Evolutionary conservation across 495 filamentous ascomycete genomes (phyloP).

Genomic region (Aspergillus indologenus): DNA sequence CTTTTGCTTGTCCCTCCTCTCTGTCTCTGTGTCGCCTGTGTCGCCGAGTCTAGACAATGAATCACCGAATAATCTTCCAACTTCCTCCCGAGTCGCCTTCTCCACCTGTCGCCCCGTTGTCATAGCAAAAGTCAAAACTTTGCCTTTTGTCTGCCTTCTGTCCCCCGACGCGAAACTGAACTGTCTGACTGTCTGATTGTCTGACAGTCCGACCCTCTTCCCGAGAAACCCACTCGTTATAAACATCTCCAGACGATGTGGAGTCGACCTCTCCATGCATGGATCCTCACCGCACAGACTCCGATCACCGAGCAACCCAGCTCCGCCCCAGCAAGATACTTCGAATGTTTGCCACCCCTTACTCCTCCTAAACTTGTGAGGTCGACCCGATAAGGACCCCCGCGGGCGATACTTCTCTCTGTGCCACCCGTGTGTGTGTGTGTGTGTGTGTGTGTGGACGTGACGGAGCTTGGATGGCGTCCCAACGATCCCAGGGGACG

Average conservation of each 20-base stretch:
- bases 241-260: constrained; percentile 13
- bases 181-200: too few relatives aligned
- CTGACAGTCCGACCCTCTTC: background rate
- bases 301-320: constrained; percentile 13
- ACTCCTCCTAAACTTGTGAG: constrained; percentile 16
- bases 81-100: background rate
- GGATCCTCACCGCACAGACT: constrained; percentile 16
- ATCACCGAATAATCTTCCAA: background rate
- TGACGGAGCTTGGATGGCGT: constrained; percentile 33
- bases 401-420: background rate
- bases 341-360: constrained; percentile 19
- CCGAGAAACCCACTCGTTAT: background rate
- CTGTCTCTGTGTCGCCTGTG: too few relatives aligned
- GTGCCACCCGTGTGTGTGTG: background rate
- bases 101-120: background rate
- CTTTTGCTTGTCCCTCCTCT: background rate
- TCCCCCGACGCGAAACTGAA: background rate
- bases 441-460: constrained; percentile 5
- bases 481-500: constrained; percentile 35
- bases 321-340: constrained; percentile 16
- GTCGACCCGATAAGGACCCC: constrained; percentile 10
- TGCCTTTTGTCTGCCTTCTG: background rate
- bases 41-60: constrained; percentile 1
- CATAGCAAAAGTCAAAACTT: background rate
- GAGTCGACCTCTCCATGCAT: constrained; percentile 17